Evolutionary conservation across 148 eudicot genomes (phyloP).

Genomic region (Rhododendron mucronatum): DNA sequence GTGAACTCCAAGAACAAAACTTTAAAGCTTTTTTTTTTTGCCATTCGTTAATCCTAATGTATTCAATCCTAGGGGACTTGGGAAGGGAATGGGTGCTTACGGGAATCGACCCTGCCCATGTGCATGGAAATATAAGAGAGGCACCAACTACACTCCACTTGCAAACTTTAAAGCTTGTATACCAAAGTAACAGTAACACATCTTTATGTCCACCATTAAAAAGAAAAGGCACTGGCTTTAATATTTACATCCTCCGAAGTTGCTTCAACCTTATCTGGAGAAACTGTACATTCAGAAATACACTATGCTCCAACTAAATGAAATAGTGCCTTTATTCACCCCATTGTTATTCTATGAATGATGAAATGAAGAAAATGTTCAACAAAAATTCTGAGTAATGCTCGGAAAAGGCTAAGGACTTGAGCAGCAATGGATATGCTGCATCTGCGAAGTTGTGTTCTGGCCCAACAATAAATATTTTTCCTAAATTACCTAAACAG

Average conservation of each 20-base stretch:
- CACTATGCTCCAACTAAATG: not conserved
- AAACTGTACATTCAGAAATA: not conserved
- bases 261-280: not conserved
- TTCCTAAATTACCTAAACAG: not conserved
- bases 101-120: too few species aligned
- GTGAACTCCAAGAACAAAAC: not conserved
- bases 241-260: not conserved
- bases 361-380: not conserved
- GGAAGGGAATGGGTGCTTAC: too few species aligned
- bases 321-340: not conserved
- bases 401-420: not conserved
- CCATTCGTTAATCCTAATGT: too few species aligned
- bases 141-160: too few species aligned
- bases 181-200: not conserved
- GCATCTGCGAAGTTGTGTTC: not conserved
- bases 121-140: too few species aligned
- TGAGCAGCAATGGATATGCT: not conserved
- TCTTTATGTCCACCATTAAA: not conserved
- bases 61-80: too few species aligned
- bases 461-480: not conserved
- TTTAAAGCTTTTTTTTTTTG: not conserved
- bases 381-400: not conserved
- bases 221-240: not conserved
- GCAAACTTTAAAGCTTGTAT: not conserved
- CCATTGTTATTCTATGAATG: not conserved